Percentiles rank a stretch among this genome's conserved stretches.
Conservation (phyloP, 345 rosid genomes). For the Populus ilicifolia region DNA sequence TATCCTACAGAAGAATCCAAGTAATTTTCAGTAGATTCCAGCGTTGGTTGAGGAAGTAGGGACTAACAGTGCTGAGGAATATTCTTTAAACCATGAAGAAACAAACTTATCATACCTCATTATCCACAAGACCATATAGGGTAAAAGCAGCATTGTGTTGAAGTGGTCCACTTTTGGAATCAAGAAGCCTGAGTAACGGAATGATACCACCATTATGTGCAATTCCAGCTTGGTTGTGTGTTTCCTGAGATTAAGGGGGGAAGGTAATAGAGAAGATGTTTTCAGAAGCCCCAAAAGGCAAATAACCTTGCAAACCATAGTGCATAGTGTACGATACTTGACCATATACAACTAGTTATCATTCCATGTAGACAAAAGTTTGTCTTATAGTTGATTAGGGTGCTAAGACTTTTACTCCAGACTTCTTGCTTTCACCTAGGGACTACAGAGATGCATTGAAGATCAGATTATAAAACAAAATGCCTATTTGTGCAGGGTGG, state of each 20-base stretch:
- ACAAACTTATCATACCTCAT: conserved; percentile 46
- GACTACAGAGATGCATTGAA: not conserved
- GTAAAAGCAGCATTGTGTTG: conserved; percentile 81
- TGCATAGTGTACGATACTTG: not conserved
- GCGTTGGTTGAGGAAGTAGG: not conserved
- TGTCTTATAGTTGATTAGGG: not conserved
- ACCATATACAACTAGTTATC: not conserved
- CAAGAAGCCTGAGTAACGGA: conserved; percentile 56
- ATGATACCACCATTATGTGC: conserved; percentile 58
- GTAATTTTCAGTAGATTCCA: not conserved
- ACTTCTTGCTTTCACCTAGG: not conserved
- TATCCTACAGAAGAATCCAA: conserved; percentile 41
- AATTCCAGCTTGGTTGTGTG: conserved; percentile 84
- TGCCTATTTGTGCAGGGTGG: not conserved
- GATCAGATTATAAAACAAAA: not conserved
- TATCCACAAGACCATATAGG: conserved; percentile 72
- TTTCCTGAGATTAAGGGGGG: conserved; percentile 38
- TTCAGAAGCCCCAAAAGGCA: not conserved
- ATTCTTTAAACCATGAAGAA: not conserved
- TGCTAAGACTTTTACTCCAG: not conserved
- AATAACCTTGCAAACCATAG: not conserved
- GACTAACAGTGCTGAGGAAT: not conserved
- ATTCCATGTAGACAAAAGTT: not conserved
- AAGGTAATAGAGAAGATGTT: not conserved
- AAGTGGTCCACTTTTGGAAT: conserved; percentile 49